Evolutionary conservation across 257 asterid genomes (phyloP), one percentile per base, ranked within the genome.

Genomic region (Petunia secreta): DNA sequence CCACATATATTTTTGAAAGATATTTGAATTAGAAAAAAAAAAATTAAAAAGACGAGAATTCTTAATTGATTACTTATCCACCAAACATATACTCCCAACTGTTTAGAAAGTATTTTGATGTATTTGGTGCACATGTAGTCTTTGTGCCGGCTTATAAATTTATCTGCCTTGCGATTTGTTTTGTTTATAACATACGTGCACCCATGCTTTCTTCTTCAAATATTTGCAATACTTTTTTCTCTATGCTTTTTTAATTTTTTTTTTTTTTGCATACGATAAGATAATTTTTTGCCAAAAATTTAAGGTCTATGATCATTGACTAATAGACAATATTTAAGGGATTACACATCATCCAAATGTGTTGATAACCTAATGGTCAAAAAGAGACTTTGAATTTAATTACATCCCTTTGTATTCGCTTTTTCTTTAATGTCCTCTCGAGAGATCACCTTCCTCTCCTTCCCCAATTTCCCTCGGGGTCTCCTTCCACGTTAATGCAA

Each of bases 381-480:
- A 8, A 78, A 50, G 53, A 73, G 50, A 36, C 36, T 57, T 48
- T 71, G 52, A 64, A 75, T 71, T 71, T 25, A 71, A 71, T 71
- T 71, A 71, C 77, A 41, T 40, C 58, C 59, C 43, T 39, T 59
- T 46, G 71, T 40, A 40, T 55, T 80, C 54, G 44, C 65, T 82
- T 67, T 86, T 83, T 54, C 11, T 78, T 84, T 84, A 68, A 67
- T 79, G 57, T 68, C 54, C 82, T 82, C 40, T 81, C 63, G 75
- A 82, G 62, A 81, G 38, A 6, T 76, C 66, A 34, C 78, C 78
- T 67, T 40, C 67, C 55, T 76, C 80, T 76, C 83, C 75, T 80
- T 73, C 85, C 64, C 81, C 75, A n/a, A 79, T 84, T 68, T 58
- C 39, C 6, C 63, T 44, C 41, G 64, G 84, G 63, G 59, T 54